These are phyloP conservation scores for Lecanicillium sp. DNA, from an alignment of 2,329 filamentous ascomycete species.

Conservation along the genomic window DNA sequence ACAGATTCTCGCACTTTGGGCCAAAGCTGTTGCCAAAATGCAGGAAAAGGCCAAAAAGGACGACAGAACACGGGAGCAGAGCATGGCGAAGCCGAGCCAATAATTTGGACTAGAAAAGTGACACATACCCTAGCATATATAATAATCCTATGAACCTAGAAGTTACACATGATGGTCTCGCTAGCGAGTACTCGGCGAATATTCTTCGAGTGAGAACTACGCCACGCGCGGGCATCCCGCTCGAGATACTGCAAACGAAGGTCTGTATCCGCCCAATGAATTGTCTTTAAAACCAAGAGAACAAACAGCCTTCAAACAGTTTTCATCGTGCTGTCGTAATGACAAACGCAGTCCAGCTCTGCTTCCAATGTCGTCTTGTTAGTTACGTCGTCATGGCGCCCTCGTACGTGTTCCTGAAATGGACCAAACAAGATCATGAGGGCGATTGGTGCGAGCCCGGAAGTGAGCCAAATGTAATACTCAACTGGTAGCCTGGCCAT, in stretches of 20 bases:
- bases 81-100: background rate
- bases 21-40: background rate
- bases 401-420: too few species aligned
- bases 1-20: background rate
- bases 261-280: background rate
- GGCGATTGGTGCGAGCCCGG: too few species aligned
- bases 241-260: background rate
- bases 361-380: too few species aligned
- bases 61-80: constrained; percentile 3
- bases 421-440: too few species aligned
- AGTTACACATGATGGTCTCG: background rate
- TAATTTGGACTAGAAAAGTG: background rate
- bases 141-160: background rate
- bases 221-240: background rate
- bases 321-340: too few species aligned
- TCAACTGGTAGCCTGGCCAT: too few species aligned
- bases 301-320: too few species aligned
- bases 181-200: background rate
- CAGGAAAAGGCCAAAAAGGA: background rate
- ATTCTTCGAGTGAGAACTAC: background rate
- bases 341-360: too few species aligned
- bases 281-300: background rate
- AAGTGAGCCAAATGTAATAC: too few species aligned
- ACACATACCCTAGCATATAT: constrained; percentile 8
- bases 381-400: too few species aligned